These are phyloP conservation scores for Ceriops zippeliana DNA, from an alignment of 345 rosid species.

Conservation along the genomic window DNA sequence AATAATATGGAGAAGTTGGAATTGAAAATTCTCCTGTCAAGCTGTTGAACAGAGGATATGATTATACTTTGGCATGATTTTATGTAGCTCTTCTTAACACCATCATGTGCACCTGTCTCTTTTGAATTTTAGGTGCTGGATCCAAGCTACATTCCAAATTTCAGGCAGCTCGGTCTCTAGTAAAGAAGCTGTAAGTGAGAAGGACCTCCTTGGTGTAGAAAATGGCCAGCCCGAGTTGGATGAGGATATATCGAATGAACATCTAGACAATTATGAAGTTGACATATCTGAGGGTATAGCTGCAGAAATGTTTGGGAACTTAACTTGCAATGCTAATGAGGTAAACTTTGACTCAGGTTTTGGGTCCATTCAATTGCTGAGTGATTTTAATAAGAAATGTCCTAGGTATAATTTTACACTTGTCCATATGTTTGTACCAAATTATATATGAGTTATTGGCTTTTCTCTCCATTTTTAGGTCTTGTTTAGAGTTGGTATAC, in stretches of 20 bases:
- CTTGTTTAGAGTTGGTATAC: background rate
- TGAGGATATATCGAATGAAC: slow-evolving; percentile 19
- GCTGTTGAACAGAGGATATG: background rate
- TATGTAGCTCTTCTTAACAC: background rate
- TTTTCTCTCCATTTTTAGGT: background rate
- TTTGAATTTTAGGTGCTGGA: slow-evolving; percentile 62
- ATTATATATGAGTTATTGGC: background rate
- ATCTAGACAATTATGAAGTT: slow-evolving; percentile 37
- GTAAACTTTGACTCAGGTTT: slow-evolving; percentile 30
- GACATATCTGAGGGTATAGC: slow-evolving; percentile 83
- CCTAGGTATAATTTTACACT: background rate
- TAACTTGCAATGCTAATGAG: slow-evolving; percentile 50
- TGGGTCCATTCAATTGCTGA: background rate
- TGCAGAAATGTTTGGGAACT: slow-evolving; percentile 68
- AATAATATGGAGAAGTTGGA: slow-evolving; percentile 1
- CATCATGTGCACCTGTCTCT: slow-evolving; percentile 6
- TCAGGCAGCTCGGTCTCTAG: slow-evolving; percentile 27
- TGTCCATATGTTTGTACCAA: background rate
- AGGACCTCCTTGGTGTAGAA: slow-evolving; percentile 26
- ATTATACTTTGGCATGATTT: background rate
- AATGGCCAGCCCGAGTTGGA: slow-evolving; percentile 20
- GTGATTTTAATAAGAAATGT: background rate
- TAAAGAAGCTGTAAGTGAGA: slow-evolving; percentile 23
- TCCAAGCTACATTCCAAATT: slow-evolving; percentile 70
- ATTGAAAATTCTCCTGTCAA: background rate